Conservation (phyloP, 148 eudicot genomes). For the Simmondsia chinensis region DNA sequence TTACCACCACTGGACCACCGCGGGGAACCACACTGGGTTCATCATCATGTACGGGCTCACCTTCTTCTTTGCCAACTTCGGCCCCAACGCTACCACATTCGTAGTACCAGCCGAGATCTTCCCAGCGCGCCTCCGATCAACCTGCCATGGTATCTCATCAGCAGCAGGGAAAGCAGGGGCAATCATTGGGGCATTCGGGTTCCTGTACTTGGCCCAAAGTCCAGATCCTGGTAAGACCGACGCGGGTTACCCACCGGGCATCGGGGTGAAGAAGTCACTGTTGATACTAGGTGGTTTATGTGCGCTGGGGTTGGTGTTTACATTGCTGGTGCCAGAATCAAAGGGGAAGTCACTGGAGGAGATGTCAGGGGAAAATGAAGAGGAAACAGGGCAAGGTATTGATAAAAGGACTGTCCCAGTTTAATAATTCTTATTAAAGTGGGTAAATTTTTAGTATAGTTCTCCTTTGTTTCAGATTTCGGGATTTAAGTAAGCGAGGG, state of each 20-base stretch:
- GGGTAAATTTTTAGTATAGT: background rate
- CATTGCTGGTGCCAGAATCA: constrained; percentile 72
- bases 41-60: constrained; percentile 62
- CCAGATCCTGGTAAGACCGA: constrained; percentile 31
- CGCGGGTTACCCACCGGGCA: constrained; percentile 62
- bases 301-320: constrained; percentile 42
- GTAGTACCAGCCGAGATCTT: constrained; percentile 86
- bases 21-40: constrained; percentile 57
- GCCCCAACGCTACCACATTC: constrained; percentile 84
- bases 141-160: constrained; percentile 84
- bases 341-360: constrained; percentile 83
- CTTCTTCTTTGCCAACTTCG: constrained; percentile 84
- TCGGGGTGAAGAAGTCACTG: constrained; percentile 55
- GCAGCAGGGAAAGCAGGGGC: constrained; percentile 90
- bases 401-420: constrained; percentile 24
- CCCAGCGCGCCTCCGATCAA: constrained; percentile 75
- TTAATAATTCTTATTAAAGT: constrained; percentile 11
- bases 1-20: constrained; percentile 50
- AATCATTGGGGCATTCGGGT: constrained; percentile 72
- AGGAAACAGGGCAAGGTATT: constrained; percentile 11
- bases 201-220: constrained; percentile 54
- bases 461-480: background rate
- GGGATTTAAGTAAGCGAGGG: too few species aligned
- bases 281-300: constrained; percentile 45
- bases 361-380: constrained; percentile 55